Base-by-base conservation (phyloP, 768 basidiomycete genomes). In the Antrodiella citrinella region DNA sequence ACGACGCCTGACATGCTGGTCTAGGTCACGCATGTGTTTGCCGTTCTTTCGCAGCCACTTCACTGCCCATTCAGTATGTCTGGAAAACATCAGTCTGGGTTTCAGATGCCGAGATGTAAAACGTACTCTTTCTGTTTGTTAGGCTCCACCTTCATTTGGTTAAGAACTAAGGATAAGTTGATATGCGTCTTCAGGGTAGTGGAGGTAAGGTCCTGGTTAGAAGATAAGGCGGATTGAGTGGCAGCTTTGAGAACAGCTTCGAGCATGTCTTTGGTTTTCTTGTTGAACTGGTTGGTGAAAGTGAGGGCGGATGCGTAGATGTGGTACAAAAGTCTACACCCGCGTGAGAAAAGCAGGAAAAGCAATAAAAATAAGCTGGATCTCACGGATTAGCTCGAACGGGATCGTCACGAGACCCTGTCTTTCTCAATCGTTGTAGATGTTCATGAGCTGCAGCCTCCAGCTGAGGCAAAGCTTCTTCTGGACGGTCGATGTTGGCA, bases 1-100 rank as follows among this genome's bases (percentile, higher is more conserved):
- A 20, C 15, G 52, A 46, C 23, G 48, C 50, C 21, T 47, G 39
- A 19, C 46, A 18, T 49, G 20, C 39, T 44, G 35, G 43, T 38
- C 39, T 3, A 19, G 22, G 52, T 24, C 18, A 30, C 49, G 23
- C 0, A 57, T 39, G 9, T 20, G 3, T 12, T 42, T 25, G 4
- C 57, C 57, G 35, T 59, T 59, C 55, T 61, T 61, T 26, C 51
- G 45, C 30, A 63, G 53, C 52, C 50, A 61, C 38, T 51, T 57
- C 23, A 56, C 52, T 15, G 55, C 18, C 51, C 49, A 59, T 10
- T 54, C 52, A 15, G 26, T 51, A 35, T 51, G 44, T 19, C 50
- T 51, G 19, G 3, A n/a, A n/a, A n/a, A n/a, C n/a, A n/a, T n/a
- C n/a, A n/a, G n/a, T n/a, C n/a, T n/a, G n/a, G n/a, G n/a, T n/a